Conservation (phyloP, 2,329 filamentous ascomycete species). For the Tolypocladium tropicale region DNA sequence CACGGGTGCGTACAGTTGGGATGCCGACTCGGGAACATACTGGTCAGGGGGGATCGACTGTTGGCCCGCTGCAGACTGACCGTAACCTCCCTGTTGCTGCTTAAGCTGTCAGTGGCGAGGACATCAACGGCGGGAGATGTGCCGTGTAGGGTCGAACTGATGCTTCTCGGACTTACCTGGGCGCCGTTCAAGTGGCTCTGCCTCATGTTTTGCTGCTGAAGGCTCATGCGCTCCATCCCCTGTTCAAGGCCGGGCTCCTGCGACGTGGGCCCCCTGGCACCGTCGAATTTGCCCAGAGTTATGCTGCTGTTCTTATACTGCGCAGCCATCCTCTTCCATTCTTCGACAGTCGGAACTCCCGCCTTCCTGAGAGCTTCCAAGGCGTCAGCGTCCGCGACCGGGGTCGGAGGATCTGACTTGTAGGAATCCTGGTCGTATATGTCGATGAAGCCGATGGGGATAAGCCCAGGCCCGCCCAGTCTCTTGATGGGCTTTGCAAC, state of each 20-base stretch:
- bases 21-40: constrained; percentile 28
- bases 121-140: background rate
- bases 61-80: background rate
- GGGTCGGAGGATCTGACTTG: constrained; percentile 62
- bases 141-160: background rate
- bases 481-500: constrained; percentile 98
- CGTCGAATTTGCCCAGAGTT: constrained; percentile 81
- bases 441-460: constrained; percentile 94
- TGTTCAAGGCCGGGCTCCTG: constrained; percentile 46
- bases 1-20: constrained; percentile 62
- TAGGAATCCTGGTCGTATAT: constrained; percentile 60
- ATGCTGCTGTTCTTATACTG: constrained; percentile 99
- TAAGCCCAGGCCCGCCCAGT: constrained; percentile 88
- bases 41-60: constrained; percentile 25
- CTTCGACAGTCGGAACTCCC: constrained; percentile 88
- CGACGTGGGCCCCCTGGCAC: constrained; percentile 29
- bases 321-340: constrained; percentile 99
- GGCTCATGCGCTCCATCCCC: constrained; percentile 69
- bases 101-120: background rate
- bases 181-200: constrained; percentile 14
- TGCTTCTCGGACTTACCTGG: constrained; percentile 12
- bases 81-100: background rate
- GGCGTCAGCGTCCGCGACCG: constrained; percentile 70
- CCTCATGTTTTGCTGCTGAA: constrained; percentile 32
- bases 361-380: constrained; percentile 78